Percentiles rank a stretch among this genome's conserved stretches.
Evolutionary conservation across 2,329 filamentous ascomycete species (phyloP).

Genomic region (Thelonectria rubi): DNA sequence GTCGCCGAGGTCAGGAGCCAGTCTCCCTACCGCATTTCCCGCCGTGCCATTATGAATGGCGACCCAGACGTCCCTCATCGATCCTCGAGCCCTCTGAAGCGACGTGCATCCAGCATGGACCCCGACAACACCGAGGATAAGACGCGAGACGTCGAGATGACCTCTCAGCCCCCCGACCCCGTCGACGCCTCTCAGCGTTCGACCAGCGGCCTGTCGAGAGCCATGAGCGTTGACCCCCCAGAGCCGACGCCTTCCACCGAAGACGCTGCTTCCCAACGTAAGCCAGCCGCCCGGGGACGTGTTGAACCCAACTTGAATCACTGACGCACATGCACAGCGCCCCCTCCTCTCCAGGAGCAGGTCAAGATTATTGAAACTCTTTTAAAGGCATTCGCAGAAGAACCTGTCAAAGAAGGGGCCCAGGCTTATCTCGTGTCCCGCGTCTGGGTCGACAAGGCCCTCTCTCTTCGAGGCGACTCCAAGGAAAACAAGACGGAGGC

Average conservation of each 20-base stretch:
- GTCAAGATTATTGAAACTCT: constrained; percentile 76
- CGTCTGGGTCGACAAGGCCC: constrained; percentile 79
- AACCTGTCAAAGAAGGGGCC: constrained; percentile 72
- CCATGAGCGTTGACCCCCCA: constrained; percentile 54
- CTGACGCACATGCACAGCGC: constrained; percentile 38
- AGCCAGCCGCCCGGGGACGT: constrained; percentile 24
- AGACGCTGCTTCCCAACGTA: constrained; percentile 41
- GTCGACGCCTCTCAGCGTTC: constrained; percentile 30
- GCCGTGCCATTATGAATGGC: constrained; percentile 67
- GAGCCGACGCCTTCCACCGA: constrained; percentile 39
- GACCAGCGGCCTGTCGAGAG: constrained; percentile 45
- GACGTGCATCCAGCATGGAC: constrained; percentile 70
- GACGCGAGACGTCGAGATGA: constrained; percentile 58
- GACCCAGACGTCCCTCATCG: constrained; percentile 66
- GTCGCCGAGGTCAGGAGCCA: constrained; percentile 55
- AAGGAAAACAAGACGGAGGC: constrained; percentile 67
- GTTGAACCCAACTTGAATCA: neutral
- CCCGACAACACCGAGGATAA: constrained; percentile 54
- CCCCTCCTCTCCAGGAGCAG: constrained; percentile 64
- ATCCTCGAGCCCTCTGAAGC: constrained; percentile 72
- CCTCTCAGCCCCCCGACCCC: constrained; percentile 38
- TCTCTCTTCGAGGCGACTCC: constrained; percentile 69
- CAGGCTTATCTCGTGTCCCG: constrained; percentile 81
- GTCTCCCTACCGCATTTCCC: constrained; percentile 62
- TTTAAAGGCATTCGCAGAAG: constrained; percentile 60